Evolutionary conservation across 306 rosid species (phyloP).

Genomic region (Vigna trinervia): DNA sequence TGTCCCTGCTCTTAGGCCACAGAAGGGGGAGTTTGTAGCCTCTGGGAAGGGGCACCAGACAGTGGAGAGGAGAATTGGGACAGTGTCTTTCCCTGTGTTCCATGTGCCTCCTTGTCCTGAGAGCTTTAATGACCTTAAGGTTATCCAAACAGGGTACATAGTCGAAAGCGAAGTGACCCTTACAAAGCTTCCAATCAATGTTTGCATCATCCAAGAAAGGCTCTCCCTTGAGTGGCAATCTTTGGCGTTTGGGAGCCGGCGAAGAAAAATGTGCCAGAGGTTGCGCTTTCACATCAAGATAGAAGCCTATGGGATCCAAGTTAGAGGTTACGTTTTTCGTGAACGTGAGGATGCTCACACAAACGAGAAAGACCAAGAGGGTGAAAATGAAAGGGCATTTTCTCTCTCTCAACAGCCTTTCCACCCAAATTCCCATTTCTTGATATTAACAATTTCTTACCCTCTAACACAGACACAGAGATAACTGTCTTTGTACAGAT

Average conservation of each 20-base stretch:
- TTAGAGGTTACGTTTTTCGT: slow-evolving; percentile 44
- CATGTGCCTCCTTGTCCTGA: slow-evolving; percentile 74
- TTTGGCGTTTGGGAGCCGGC: not conserved
- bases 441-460: not conserved
- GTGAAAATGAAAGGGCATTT: slow-evolving; percentile 59
- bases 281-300: slow-evolving; percentile 43
- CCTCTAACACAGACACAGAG: not conserved
- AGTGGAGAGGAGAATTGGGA: slow-evolving; percentile 57
- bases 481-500: not conserved
- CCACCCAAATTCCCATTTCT: slow-evolving; percentile 57
- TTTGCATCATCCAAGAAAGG: slow-evolving; percentile 5
- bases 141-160: slow-evolving; percentile 86
- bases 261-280: not conserved
- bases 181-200: slow-evolving; percentile 64
- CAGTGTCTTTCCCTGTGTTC: slow-evolving; percentile 91
- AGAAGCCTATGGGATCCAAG: slow-evolving; percentile 46
- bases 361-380: slow-evolving; percentile 54
- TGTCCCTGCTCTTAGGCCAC: slow-evolving; percentile 97
- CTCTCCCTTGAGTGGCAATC: slow-evolving; percentile 25
- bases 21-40: slow-evolving; percentile 68
- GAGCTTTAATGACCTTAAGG: slow-evolving; percentile 65
- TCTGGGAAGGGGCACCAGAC: slow-evolving; percentile 69
- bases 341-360: slow-evolving; percentile 56
- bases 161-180: slow-evolving; percentile 54
- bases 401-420: slow-evolving; percentile 50